Conservation (phyloP, 2,329 filamentous ascomycete genomes). For the Diplocarpon mali region DNA sequence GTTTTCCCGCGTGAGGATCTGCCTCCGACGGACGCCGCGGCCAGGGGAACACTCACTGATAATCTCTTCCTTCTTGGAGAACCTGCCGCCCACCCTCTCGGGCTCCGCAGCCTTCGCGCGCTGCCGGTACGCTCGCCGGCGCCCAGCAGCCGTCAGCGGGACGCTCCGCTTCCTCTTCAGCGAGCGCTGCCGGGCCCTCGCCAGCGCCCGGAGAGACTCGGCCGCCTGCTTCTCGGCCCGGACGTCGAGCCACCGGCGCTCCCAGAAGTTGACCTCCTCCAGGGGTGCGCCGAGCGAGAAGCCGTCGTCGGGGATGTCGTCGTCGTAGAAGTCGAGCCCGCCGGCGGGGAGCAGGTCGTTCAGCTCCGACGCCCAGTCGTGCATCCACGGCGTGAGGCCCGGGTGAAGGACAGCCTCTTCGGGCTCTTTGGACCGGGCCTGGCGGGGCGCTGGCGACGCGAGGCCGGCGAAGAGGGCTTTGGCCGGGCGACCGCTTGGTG, state of each 20-base stretch:
- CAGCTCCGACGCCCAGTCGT: conserved; percentile 1
- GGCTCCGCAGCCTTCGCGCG: not conserved
- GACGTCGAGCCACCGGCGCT: conserved; percentile 1
- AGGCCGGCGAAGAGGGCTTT: not conserved
- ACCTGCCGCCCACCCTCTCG: conserved; percentile 3
- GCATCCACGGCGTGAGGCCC: conserved; percentile 1
- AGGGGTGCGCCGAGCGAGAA: conserved; percentile 6
- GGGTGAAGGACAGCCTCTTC: not conserved
- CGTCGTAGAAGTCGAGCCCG: not conserved
- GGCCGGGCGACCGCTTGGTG: not conserved
- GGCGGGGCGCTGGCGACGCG: not conserved
- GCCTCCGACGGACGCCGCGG: too few species aligned
- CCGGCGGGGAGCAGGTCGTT: conserved; percentile 2
- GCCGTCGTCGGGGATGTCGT: conserved; percentile 4
- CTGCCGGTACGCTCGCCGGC: conserved; percentile 5
- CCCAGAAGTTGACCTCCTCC: conserved; percentile 7
- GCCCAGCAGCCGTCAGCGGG: conserved; percentile 1
- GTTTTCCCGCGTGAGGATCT: not conserved
- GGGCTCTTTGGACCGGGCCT: not conserved
- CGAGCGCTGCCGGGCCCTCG: not conserved
- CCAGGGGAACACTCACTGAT: not conserved
- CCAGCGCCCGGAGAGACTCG: not conserved
- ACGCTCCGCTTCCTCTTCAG: conserved; percentile 1
- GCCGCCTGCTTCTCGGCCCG: not conserved
- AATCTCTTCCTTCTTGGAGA: conserved; percentile 1